Evolutionary conservation across 192 early-diverging fungal species (phyloP).

Genomic region (Backusella circina): DNA sequence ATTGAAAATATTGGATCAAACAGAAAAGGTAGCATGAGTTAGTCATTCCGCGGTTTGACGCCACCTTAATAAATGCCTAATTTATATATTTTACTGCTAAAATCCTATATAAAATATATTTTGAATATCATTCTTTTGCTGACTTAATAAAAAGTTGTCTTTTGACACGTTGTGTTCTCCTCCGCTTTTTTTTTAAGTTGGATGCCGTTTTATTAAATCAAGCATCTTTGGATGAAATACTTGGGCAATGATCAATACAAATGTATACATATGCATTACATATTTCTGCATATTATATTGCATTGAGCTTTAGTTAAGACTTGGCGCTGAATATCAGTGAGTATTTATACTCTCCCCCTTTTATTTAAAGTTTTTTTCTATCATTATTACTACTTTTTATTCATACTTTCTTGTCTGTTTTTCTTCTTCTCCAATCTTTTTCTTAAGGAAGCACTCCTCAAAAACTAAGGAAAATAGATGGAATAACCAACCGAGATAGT

Average conservation of each 20-base stretch:
- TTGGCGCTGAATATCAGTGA: conserved; percentile 1
- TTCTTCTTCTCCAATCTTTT: neutral
- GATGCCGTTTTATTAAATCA: neutral
- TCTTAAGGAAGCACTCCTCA: neutral
- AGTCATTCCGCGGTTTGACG: neutral
- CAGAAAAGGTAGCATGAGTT: neutral
- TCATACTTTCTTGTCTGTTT: neutral
- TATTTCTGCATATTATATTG: neutral
- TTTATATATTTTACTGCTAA: neutral
- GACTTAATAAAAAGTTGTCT: neutral
- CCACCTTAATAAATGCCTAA: neutral
- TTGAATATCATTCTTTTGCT: neutral
- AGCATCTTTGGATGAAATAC: neutral
- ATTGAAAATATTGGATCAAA: neutral
- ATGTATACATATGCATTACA: neutral
- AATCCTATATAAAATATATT: neutral
- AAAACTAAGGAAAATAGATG: neutral
- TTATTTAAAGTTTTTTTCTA: conserved; percentile 5
- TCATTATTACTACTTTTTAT: neutral
- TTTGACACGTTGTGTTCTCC: neutral
- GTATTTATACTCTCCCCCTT: neutral
- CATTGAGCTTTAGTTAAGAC: neutral
- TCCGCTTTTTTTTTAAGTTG: neutral
- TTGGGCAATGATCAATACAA: neutral
- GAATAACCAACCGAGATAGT: neutral